A percentile compares a stretch with the other conserved stretches of the same genome.
phyloP scores from a whole-genome alignment of 2,329 filamentous ascomycete species.

The Lecanoromycetidae sp. region DNA sequence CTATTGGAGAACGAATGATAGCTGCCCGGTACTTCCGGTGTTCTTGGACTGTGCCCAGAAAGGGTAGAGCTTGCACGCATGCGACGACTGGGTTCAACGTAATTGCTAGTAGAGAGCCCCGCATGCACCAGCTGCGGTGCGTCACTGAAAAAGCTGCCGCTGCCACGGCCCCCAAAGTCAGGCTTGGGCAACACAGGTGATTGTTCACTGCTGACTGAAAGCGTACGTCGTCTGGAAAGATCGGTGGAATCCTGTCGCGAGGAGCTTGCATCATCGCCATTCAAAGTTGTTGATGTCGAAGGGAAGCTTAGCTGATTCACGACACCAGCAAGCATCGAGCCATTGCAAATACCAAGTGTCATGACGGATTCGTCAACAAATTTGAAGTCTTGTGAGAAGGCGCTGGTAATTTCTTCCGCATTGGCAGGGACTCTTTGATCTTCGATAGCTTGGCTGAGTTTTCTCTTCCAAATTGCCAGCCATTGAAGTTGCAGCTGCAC shows the following conservation, averaged over 20 bases:
- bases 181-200: constrained; percentile 52
- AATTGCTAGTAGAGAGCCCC: constrained; percentile 30
- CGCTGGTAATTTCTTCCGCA: constrained; percentile 58
- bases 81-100: constrained; percentile 43
- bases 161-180: constrained; percentile 54
- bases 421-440: constrained; percentile 52
- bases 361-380: constrained; percentile 61
- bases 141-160: constrained; percentile 44
- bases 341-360: constrained; percentile 67
- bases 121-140: background rate
- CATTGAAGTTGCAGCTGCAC: constrained; percentile 73
- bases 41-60: constrained; percentile 42
- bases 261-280: constrained; percentile 28
- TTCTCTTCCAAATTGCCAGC: constrained; percentile 73
- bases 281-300: constrained; percentile 36
- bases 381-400: constrained; percentile 68
- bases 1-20: constrained; percentile 37
- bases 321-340: constrained; percentile 47
- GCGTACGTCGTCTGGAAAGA: constrained; percentile 43
- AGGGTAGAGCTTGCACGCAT: constrained; percentile 45
- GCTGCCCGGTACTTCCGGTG: constrained; percentile 41
- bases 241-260: constrained; percentile 40
- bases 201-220: constrained; percentile 51
- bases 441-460: constrained; percentile 62
- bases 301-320: constrained; percentile 48